A percentile compares a stretch with the other conserved stretches of the same genome.
Conservation (phyloP, 345 rosid species). For the Brassica nigra region DNA sequence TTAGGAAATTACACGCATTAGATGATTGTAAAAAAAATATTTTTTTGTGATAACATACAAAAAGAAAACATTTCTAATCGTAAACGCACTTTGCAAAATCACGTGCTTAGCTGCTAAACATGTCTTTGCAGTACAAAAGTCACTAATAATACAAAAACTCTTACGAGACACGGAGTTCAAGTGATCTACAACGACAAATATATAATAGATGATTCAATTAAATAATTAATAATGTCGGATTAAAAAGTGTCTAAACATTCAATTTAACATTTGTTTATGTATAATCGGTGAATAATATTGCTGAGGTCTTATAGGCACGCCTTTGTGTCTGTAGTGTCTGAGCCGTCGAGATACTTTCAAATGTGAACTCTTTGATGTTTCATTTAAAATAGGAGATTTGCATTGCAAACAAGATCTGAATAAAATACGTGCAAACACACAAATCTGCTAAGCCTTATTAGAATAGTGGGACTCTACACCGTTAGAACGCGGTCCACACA, state of each 20-base stretch:
- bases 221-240: background rate
- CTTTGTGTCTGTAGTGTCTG: constrained; percentile 19
- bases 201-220: constrained; percentile 29
- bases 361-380: constrained; percentile 10
- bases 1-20: background rate
- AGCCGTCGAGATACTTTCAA: constrained; percentile 23
- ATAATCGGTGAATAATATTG: constrained; percentile 19
- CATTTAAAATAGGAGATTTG: constrained; percentile 24
- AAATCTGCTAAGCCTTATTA: background rate
- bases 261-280: constrained; percentile 11
- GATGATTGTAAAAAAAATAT: background rate
- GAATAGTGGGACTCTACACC: constrained; percentile 12
- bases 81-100: constrained; percentile 23
- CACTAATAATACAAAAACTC: constrained; percentile 27
- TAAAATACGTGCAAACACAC: background rate
- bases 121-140: constrained; percentile 36
- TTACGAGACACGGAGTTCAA: constrained; percentile 48
- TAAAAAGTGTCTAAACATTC: constrained; percentile 25
- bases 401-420: constrained; percentile 16
- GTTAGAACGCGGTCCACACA: background rate
- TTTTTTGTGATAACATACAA: background rate
- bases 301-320: constrained; percentile 33
- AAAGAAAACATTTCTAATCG: background rate
- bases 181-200: constrained; percentile 17
- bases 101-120: constrained; percentile 36